phyloP scores from a whole-genome alignment of 1,284 basidiomycete genomes.

The Tetrapyrgos nigripes region DNA sequence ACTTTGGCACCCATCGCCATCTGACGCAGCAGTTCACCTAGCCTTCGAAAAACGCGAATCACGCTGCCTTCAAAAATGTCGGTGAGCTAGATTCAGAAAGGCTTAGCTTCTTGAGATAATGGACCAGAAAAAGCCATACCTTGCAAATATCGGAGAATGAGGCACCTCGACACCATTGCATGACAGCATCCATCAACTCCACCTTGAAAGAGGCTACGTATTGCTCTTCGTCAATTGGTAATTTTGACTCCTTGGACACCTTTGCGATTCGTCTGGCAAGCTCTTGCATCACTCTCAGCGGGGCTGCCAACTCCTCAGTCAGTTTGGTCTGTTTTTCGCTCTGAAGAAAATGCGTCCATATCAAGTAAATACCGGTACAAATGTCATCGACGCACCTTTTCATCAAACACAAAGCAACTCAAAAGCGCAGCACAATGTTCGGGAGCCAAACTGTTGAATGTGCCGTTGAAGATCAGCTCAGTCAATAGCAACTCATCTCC shows the following conservation, averaged over 20 bases:
- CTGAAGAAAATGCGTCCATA: slow-evolving; percentile 51
- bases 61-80: slow-evolving; percentile 97
- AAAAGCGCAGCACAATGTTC: slow-evolving; percentile 94
- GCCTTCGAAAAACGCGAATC: slow-evolving; percentile 92
- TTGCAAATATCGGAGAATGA: slow-evolving; percentile 97
- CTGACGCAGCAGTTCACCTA: slow-evolving; percentile 95
- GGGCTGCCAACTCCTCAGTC: slow-evolving; percentile 92
- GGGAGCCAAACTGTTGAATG: slow-evolving; percentile 89
- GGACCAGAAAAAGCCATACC: slow-evolving; percentile 49
- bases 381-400: slow-evolving; percentile 75
- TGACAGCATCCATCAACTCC: slow-evolving; percentile 96
- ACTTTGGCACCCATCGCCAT: slow-evolving; percentile 96
- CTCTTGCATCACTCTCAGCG: slow-evolving; percentile 95
- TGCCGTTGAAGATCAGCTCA: slow-evolving; percentile 97
- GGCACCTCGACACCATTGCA: slow-evolving; percentile 98
- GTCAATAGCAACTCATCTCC: slow-evolving; percentile 97
- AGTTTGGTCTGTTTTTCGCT: slow-evolving; percentile 89
- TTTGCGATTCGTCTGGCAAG: slow-evolving; percentile 94
- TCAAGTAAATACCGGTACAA: slow-evolving; percentile 6
- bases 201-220: slow-evolving; percentile 98
- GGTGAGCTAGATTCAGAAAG: slow-evolving; percentile 66
- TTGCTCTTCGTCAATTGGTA: slow-evolving; percentile 90
- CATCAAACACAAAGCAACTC: slow-evolving; percentile 96
- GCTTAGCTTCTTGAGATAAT: not conserved
- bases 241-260: slow-evolving; percentile 92